Percentiles rank a stretch among this genome's conserved stretches.
Evolutionary conservation across 2,329 filamentous ascomycete species (phyloP).

Genomic region (Claviceps purpurea): DNA sequence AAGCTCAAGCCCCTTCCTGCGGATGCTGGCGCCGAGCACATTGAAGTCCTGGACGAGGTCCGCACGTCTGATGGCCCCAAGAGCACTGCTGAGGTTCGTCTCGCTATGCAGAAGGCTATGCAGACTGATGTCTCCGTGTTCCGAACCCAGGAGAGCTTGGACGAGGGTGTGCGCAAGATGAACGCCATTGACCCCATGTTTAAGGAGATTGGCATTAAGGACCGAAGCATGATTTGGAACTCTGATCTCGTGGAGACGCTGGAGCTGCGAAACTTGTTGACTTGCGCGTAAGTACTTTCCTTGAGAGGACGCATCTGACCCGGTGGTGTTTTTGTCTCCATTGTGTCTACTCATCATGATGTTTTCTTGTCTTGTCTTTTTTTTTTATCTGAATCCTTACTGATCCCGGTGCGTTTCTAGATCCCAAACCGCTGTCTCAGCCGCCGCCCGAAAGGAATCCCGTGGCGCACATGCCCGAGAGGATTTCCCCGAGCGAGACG

Average conservation of each 20-base stretch:
- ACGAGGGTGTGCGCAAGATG: slow-evolving; percentile 86
- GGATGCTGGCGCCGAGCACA: slow-evolving; percentile 80
- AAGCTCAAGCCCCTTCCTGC: slow-evolving; percentile 67
- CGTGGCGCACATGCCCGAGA: slow-evolving; percentile 94
- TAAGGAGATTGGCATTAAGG: slow-evolving; percentile 81
- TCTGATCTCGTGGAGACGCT: slow-evolving; percentile 92
- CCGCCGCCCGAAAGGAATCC: slow-evolving; percentile 91
- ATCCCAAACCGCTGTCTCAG: slow-evolving; percentile 80
- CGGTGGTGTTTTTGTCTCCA: not conserved
- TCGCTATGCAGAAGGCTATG: slow-evolving; percentile 96
- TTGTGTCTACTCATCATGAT: not conserved
- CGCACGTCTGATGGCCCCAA: slow-evolving; percentile 74
- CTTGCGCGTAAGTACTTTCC: slow-evolving; percentile 68
- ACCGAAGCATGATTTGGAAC: slow-evolving; percentile 99
- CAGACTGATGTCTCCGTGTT: slow-evolving; percentile 95
- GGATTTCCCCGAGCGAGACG: slow-evolving; percentile 90
- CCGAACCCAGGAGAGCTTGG: slow-evolving; percentile 84
- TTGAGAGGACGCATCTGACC: too few species aligned
- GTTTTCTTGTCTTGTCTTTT: not conserved
- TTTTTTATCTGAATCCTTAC: not conserved
- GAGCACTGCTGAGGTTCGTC: slow-evolving; percentile 76
- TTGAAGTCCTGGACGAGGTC: slow-evolving; percentile 72
- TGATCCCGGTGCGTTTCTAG: slow-evolving; percentile 25
- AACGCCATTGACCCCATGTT: slow-evolving; percentile 70
- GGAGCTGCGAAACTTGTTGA: slow-evolving; percentile 87